Evolutionary conservation across 768 basidiomycete species (phyloP).

Genomic region (Chalciporus chontae): DNA sequence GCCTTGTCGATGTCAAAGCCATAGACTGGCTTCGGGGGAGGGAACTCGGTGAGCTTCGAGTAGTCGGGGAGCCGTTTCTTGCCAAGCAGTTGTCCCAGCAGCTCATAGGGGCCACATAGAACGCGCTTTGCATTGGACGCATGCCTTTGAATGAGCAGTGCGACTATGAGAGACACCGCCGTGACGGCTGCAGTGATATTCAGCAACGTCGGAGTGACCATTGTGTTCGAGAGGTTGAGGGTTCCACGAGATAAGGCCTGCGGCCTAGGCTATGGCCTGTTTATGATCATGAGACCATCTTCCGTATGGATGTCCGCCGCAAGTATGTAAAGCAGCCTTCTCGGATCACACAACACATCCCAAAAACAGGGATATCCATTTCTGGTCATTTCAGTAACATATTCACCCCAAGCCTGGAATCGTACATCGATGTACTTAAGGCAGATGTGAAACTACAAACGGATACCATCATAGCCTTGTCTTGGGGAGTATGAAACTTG

Average conservation of each 20-base stretch:
- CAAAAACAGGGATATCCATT: no score
- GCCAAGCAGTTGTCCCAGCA: constrained; percentile 7
- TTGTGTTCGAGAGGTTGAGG: constrained; percentile 2
- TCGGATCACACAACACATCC: no score
- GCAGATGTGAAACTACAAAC: neutral
- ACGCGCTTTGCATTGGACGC: neutral
- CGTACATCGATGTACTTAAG: neutral
- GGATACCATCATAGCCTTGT: constrained; percentile 42
- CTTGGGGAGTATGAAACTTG: constrained; percentile 38
- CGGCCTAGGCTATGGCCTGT: no score
- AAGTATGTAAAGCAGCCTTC: no score
- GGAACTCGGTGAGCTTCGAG: constrained; percentile 42
- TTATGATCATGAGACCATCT: no score
- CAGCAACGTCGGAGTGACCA: constrained; percentile 3
- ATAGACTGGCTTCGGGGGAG: constrained; percentile 38
- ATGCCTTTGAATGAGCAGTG: neutral
- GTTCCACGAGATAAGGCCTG: neutral
- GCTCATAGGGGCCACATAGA: neutral
- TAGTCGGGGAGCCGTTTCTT: constrained; percentile 33
- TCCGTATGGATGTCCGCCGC: no score
- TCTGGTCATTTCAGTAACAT: no score
- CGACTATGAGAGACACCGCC: constrained; percentile 2
- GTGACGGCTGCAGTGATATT: constrained; percentile 1
- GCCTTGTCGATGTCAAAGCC: constrained; percentile 43
- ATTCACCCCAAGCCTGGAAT: no score